Base-by-base conservation (phyloP, 768 basidiomycete species). In the Hypholoma sublateritium region DNA sequence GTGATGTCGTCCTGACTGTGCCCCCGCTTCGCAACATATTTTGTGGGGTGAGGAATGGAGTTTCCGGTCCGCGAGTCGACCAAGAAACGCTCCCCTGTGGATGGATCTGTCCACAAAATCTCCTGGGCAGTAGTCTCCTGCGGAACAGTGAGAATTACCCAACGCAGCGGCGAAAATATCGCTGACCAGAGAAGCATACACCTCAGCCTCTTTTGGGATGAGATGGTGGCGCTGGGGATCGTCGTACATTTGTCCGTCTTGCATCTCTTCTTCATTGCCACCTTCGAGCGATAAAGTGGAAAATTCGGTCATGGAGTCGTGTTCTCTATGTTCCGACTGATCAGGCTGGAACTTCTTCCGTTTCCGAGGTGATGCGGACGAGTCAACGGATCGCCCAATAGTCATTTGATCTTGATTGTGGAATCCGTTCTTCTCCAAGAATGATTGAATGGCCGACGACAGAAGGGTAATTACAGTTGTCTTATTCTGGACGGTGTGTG, bases 51-150 rank as follows among this genome's bases (percentile, higher is more conserved):
- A 28, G 71, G 72, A 68, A 77, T 77, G 7, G 88, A 91, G 66
- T 90, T 84, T 9, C 89, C 89, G 9, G 88, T 90, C 50, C 83
- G 77, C n/a, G 69, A 66, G 65, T 94, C 83, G 14, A 92, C 71
- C n/a, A 81, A 56, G 64, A 85, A 88, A 2, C 68, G 71, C 65
- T 84, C 74, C 13, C 82, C 79, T 4, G 86, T 88, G 13, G 62
- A 69, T n/a, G 83, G 80, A 72, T 93, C 88, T 28, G 72, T 79
- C 88, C 89, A 90, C 19, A 72, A 47, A 41, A 81, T 67, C 57
- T 78, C 73, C 49, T 72, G 63, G 22, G 67, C 57, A 50, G 67
- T 62, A 44, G 63, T 68, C 43, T 59, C 59, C 68, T 70, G 51
- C 44, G 53, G 22, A 58, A 41, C n/a, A 42, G 36, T 61, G 25